Percentiles rank a stretch among this genome's conserved stretches.
Conservation (phyloP, 768 basidiomycete genomes). For the Panaeolus papilionaceus region DNA sequence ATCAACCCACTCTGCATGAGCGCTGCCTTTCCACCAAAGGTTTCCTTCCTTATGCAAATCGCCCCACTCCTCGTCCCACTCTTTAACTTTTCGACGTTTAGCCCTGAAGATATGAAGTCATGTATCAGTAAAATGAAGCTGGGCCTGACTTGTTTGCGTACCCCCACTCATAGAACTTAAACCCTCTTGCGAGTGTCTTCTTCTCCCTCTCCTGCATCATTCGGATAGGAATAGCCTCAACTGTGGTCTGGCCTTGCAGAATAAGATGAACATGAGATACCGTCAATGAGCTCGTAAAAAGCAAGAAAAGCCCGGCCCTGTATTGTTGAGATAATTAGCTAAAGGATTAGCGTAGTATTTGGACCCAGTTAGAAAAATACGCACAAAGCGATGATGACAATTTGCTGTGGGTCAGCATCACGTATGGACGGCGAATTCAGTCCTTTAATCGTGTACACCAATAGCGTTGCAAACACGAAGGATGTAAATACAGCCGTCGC, state of each 20-base stretch:
- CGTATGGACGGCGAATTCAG: constrained; percentile 23
- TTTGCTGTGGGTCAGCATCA: constrained; percentile 66
- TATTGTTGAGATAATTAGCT: not conserved
- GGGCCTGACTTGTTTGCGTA: constrained; percentile 38
- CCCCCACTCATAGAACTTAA: constrained; percentile 61
- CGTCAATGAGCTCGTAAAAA: constrained; percentile 71
- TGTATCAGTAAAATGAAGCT: constrained; percentile 11
- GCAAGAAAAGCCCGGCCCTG: constrained; percentile 72
- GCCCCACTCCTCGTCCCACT: constrained; percentile 89
- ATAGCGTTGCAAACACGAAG: constrained; percentile 68
- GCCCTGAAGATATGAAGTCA: constrained; percentile 42
- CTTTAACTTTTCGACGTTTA: constrained; percentile 47
- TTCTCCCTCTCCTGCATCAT: constrained; percentile 71
- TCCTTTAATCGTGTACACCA: constrained; percentile 55
- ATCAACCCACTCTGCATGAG: constrained; percentile 70
- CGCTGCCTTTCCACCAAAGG: constrained; percentile 83
- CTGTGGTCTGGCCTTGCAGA: constrained; percentile 71
- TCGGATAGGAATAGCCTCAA: constrained; percentile 72
- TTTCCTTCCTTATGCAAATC: constrained; percentile 75
- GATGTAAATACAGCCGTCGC: constrained; percentile 64
- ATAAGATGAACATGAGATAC: constrained; percentile 68
- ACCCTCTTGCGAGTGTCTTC: constrained; percentile 52
- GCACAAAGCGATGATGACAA: constrained; percentile 78
- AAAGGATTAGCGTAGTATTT: not conserved
- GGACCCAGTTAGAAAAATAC: constrained; percentile 34